Evolutionary conservation across 495 filamentous ascomycete genomes (phyloP), one percentile per base, ranked within the genome.

Genomic region (Talaromyces nanjingensis): DNA sequence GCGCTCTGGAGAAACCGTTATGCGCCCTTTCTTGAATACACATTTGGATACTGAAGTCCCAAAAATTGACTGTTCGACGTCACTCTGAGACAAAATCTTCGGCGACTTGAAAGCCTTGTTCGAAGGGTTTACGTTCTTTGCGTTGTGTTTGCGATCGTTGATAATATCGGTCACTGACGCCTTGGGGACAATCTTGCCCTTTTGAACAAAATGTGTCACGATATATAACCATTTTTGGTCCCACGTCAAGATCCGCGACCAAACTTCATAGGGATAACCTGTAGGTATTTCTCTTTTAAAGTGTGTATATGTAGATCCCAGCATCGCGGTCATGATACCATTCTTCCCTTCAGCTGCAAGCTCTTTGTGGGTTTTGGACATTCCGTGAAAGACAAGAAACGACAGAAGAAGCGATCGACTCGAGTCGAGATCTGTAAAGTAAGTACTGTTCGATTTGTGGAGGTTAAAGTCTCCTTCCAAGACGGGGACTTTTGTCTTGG

Each of bases 201-300:
- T 81, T 69, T 77, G 75, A 2, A 92, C 87, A 60, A 91, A 84
- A 69, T 90, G 86, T 2, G 76, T 81, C 9, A 90, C 78, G 6
- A 87, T 69, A 70, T 87, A 91, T 12, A 91, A 65, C 88, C 88
- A 91, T 66, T 91, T 91, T 9, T 77, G 71, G 69, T 90, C 87
- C 86, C 86, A 88, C 14, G 71, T 70, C 54, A 88, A 63, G 55
- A 88, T 67, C 24, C 85, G 71, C 4, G 83, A 85, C 79, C 81
- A 86, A 33, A 87, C 78, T 70, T 88, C 84, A 63, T 80, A 86
- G 8, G 68, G 67, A 66, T 82, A 70, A 55, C 81, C 81, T 7
- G 82, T 82, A n/a, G 76, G 73, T 39, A 88, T 77, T 71, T 88
- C 84, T 25, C 72, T 68, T 60, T 78, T 78, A 68, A 88, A 88